phyloP scores from a whole-genome alignment of 495 filamentous ascomycete species.

The Annulohypoxylon maeteangense region DNA sequence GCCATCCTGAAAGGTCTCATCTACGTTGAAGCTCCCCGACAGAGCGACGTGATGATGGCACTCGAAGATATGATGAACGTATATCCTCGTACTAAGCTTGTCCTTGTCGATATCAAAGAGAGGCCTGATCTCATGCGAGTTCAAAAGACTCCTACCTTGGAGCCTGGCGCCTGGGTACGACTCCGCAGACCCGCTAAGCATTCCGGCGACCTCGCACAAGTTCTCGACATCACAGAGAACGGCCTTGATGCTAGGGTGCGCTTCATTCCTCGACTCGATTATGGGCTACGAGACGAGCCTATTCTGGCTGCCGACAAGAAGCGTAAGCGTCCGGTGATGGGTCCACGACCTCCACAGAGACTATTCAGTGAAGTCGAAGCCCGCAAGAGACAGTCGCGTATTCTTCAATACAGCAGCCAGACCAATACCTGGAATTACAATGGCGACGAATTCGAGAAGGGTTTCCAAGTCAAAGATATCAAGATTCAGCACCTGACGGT shows the following conservation, averaged over 20 bases:
- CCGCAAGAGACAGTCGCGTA: constrained; percentile 82
- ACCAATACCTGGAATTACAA: constrained; percentile 84
- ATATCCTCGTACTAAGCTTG: constrained; percentile 83
- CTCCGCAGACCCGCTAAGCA: constrained; percentile 84
- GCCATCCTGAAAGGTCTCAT: constrained; percentile 89
- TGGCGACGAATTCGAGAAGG: constrained; percentile 88
- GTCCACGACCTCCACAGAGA: constrained; percentile 82
- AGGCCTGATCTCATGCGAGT: constrained; percentile 96
- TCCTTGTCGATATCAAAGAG: constrained; percentile 93
- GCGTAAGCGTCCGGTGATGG: constrained; percentile 75
- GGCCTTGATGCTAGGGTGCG: constrained; percentile 87
- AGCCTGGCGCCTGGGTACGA: constrained; percentile 91
- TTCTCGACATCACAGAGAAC: constrained; percentile 92
- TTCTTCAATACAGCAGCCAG: constrained; percentile 69
- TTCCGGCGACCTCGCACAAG: constrained; percentile 88
- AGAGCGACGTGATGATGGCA: constrained; percentile 83
- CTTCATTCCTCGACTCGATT: constrained; percentile 90
- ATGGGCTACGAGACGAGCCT: constrained; percentile 83
- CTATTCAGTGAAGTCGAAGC: constrained; percentile 95
- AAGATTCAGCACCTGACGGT: constrained; percentile 85
- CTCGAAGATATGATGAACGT: constrained; percentile 85
- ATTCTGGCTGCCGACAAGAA: constrained; percentile 68
- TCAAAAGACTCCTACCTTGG: constrained; percentile 83
- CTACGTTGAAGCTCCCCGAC: constrained; percentile 89
- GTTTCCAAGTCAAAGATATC: constrained; percentile 93